phyloP scores from a whole-genome alignment of 352 stramenopile species.

The Phytopythium montanum region DNA sequence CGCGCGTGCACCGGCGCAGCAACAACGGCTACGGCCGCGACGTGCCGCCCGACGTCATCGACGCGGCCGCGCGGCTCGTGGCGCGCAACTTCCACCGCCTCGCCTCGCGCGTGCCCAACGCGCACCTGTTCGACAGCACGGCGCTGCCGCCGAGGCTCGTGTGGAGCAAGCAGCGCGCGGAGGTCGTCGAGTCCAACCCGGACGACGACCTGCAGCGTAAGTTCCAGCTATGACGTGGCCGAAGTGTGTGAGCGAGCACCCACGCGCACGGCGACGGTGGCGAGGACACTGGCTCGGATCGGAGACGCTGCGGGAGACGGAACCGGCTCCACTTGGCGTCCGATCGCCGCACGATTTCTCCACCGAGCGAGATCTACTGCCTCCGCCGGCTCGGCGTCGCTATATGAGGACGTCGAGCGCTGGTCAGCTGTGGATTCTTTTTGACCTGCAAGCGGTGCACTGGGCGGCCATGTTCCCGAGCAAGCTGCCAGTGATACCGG shows the following conservation, averaged over 20 bases:
- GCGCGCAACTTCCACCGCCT: slow-evolving; percentile 64
- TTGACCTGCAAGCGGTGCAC: slow-evolving; percentile 68
- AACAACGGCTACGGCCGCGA: slow-evolving; percentile 65
- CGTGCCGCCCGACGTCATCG: slow-evolving; percentile 59
- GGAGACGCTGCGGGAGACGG: too few relatives aligned
- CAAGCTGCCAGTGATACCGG: slow-evolving; percentile 69
- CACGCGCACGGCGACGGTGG: too few relatives aligned
- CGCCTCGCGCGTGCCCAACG: slow-evolving; percentile 56
- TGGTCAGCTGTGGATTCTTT: slow-evolving; percentile 71
- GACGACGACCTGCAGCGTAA: slow-evolving; percentile 62
- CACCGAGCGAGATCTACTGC: too few relatives aligned
- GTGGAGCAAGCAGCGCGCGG: slow-evolving; percentile 67
- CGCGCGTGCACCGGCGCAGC: slow-evolving; percentile 61
- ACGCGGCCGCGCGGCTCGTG: slow-evolving; percentile 58
- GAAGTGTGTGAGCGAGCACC: not conserved
- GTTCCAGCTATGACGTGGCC: slow-evolving; percentile 41
- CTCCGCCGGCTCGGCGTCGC: too few relatives aligned
- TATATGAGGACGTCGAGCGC: not conserved
- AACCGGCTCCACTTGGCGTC: too few relatives aligned
- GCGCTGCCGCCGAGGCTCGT: slow-evolving; percentile 57
- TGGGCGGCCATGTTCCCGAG: slow-evolving; percentile 71
- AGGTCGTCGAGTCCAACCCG: slow-evolving; percentile 39
- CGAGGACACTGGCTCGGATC: too few relatives aligned
- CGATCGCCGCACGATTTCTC: too few relatives aligned
- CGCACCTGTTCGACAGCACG: slow-evolving; percentile 67